Percentiles rank a stretch among this genome's conserved stretches.
Evolutionary conservation across 163 green algal genomes (phyloP).

Genomic region (Scenedesmus sp.): DNA sequence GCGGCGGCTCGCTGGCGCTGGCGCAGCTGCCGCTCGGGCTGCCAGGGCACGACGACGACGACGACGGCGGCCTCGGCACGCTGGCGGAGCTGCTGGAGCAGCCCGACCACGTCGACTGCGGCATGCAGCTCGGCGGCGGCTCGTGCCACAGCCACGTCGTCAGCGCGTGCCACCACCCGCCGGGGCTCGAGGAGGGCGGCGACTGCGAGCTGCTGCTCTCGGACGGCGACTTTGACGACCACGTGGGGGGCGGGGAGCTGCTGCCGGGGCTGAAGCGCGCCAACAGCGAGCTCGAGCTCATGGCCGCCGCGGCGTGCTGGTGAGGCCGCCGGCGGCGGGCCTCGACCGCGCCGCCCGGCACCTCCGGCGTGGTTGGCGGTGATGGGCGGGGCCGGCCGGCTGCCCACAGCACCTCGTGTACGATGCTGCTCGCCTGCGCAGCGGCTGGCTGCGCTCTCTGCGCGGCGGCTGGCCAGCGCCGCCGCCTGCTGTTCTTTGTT

Average conservation of each 20-base stretch:
- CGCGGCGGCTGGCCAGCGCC: too few species aligned
- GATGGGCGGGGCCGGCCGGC: too few species aligned
- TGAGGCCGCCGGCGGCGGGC: too few species aligned
- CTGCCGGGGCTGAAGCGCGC: slow-evolving; percentile 19
- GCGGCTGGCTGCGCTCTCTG: too few species aligned
- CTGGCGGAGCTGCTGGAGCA: slow-evolving; percentile 23
- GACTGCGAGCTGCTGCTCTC: slow-evolving; percentile 10
- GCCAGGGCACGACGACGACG: neutral
- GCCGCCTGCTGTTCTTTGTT: too few species aligned
- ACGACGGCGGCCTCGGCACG: slow-evolving; percentile 3
- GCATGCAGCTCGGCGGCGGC: too few species aligned
- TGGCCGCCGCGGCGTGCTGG: slow-evolving; percentile 27
- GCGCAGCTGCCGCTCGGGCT: neutral
- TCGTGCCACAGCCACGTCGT: too few species aligned
- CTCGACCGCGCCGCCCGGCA: too few species aligned
- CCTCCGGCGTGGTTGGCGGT: too few species aligned
- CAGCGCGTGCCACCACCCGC: neutral
- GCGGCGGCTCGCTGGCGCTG: neutral
- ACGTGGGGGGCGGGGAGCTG: too few species aligned
- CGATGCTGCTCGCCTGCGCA: too few species aligned
- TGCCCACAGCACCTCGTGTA: too few species aligned
- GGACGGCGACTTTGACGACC: neutral
- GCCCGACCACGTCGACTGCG: neutral
- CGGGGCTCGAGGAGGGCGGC: neutral
- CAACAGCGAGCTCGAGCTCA: slow-evolving; percentile 32